phyloP scores from a whole-genome alignment of 192 early-diverging fungal species.

The Coemansia sp. region DNA sequence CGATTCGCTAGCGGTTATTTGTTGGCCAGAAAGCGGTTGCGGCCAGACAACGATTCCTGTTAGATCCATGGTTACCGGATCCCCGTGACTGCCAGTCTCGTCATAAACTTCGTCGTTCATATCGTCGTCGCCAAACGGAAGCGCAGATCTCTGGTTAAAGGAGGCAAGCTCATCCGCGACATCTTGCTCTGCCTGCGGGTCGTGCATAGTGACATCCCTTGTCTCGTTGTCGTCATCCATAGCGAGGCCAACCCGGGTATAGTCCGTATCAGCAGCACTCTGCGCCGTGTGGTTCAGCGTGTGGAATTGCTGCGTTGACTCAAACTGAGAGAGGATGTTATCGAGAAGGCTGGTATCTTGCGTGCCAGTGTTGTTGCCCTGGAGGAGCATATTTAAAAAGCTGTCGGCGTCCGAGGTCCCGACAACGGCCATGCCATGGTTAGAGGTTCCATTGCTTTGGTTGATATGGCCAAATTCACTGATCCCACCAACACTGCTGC shows the following conservation, averaged over 20 bases:
- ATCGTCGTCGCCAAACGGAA: neutral
- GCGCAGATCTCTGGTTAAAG: neutral
- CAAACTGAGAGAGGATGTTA: conserved; percentile 48
- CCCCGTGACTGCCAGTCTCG: conserved; percentile 19
- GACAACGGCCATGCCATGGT: neutral
- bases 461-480: neutral
- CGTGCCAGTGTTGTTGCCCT: conserved; percentile 10
- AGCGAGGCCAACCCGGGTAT: conserved; percentile 30
- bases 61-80: conserved; percentile 47
- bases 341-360: conserved; percentile 49
- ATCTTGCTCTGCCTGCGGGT: neutral
- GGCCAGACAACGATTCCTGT: conserved; percentile 37
- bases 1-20: neutral
- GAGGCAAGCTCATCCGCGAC: neutral
- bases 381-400: conserved; percentile 43
- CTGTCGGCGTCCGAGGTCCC: conserved; percentile 18
- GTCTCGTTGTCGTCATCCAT: conserved; percentile 8
- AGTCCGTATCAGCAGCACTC: conserved; percentile 21
- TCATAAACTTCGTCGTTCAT: conserved; percentile 7
- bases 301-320: conserved; percentile 14
- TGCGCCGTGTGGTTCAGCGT: conserved; percentile 5
- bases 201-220: conserved; percentile 12
- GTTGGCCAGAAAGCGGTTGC: neutral
- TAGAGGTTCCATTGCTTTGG: neutral
- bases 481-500: neutral